Evolutionary conservation across 2,329 filamentous ascomycete genomes (phyloP), one percentile per base, ranked within the genome.

Genomic region (Bipolaris oryzae): DNA sequence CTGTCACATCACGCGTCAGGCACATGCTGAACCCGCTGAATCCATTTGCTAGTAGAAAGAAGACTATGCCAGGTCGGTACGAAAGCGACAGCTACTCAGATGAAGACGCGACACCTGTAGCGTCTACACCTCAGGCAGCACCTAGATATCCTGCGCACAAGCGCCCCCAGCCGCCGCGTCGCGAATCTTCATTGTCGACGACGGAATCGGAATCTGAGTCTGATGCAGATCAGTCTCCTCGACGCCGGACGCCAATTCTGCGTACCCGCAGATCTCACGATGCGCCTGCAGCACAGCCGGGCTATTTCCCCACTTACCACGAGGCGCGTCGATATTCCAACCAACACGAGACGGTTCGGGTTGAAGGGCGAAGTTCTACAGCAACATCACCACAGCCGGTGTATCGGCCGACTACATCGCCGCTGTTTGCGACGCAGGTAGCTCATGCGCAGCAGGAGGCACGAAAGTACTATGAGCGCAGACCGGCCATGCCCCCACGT

Each of bases 391-490:
- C 64, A 6, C 62, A 62, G n/a, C 66, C 69, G 13, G 68, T 74
- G 1, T 82, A 81, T 60, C 77, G 71, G 5, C 80, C 80, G 2
- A 79, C 77, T 2, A 77, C 77, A 41, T 71, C 74, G 1, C 80
- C 80, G 3, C 64, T 81, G 3, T 82, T 82, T 57, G 80, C 80
- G 3, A 78, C 79, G 0, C 77, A 79, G 15, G 74, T 81, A 4
- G 78, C 78, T 6, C 74, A 77, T 23, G 52, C 76, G 33, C 71
- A 78, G 34, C 53, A 51, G 13, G 53, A 56, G 42, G 53, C 48
- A 55, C 65, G 69, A 1, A 70, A 68, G 23, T 70, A 74, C 57
- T 70, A 75, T 46, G 70, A 72, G 7, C 58, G 64, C 4, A 55
- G 72, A 16, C 73, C 74, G 1, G 44, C 58, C 2, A 66, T 74